Evolutionary conservation across 2,329 filamentous ascomycete species (phyloP), one percentile per base, ranked within the genome.

Genomic region (Fusarium tjaetaba): DNA sequence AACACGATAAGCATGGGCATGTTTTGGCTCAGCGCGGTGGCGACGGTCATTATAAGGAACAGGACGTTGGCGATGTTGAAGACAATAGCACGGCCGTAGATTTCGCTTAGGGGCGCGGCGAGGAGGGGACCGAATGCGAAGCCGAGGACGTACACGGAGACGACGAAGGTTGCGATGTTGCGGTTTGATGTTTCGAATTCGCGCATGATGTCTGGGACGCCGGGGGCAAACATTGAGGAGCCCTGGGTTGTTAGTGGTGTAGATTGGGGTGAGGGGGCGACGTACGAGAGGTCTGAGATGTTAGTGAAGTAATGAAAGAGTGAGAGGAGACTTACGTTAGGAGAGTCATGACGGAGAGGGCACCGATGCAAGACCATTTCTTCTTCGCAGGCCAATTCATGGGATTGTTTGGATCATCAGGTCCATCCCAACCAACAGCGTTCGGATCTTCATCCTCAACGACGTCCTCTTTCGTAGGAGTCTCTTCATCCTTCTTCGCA

Each of bases 71-170:
- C 65, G 18, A 74, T 18, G 61, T 77, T 71, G 70, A 76, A 78
- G 68, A 78, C 53, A 2, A 83, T 64, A 32, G 87, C 86, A 11
- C 89, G 84, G 7, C 89, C 89, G 76, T 88, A 91, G 10, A 91
- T 84, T 77, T 93, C 91, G 32, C 86, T 88, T 6, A 93, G 79
- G 1, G 91, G 90, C 2, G 89, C 90, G 84, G 88, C 91, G 7
- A 92, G 69, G 5, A 93, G 79, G 0, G 91, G 91, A 0, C 91
- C 91, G 16, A 92, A 76, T 13, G 83, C 85, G 69, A 87, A 88
- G 28, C 86, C 86, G 5, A 87, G 70, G n/a, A 88, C 79, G 71
- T 85, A 86, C 41, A 87, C 79, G 5, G 85, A 83, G 3, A 85
- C 83, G 18, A 86, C 83, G 15, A 88, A 82, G 0, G 81, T 82